A percentile compares a stretch with the other conserved stretches of the same genome.
phyloP scores from a whole-genome alignment of 2,329 filamentous ascomycete species.

The Arthrinium puccinioides region DNA sequence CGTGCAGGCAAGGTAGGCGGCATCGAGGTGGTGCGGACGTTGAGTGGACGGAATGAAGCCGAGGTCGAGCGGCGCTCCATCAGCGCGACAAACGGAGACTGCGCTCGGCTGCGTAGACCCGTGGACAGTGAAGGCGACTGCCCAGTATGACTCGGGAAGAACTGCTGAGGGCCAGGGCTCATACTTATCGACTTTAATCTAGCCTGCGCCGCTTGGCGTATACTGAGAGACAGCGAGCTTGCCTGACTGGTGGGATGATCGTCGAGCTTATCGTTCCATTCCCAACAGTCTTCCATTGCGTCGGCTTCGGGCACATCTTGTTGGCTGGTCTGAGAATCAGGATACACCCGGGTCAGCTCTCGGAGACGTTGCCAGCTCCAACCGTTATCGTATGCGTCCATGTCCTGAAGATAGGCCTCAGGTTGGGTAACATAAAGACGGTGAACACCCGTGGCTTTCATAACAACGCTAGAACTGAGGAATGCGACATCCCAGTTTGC shows the following conservation, averaged over 20 bases:
- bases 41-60: constrained; percentile 32
- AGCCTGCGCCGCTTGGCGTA: constrained; percentile 32
- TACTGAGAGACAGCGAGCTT: constrained; percentile 30
- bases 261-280: constrained; percentile 59
- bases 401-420: constrained; percentile 65
- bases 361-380: constrained; percentile 69
- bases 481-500: constrained; percentile 66
- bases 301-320: constrained; percentile 52
- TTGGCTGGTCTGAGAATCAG: constrained; percentile 33
- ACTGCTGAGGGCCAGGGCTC: constrained; percentile 33
- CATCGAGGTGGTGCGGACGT: constrained; percentile 46
- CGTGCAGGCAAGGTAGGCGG: constrained; percentile 32
- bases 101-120: constrained; percentile 23
- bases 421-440: constrained; percentile 71
- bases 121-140: constrained; percentile 28
- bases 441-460: constrained; percentile 58
- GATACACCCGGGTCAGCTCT: constrained; percentile 51
- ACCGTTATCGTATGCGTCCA: constrained; percentile 40
- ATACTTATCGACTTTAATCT: constrained; percentile 29
- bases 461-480: constrained; percentile 61
- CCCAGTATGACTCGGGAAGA: constrained; percentile 15
- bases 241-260: constrained; percentile 37
- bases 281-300: constrained; percentile 59
- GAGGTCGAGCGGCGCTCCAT: constrained; percentile 26
- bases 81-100: constrained; percentile 30